Percentiles rank a stretch among this genome's conserved stretches.
phyloP scores from a whole-genome alignment of 23 red algal genomes.

The Gracilaria caudata region DNA sequence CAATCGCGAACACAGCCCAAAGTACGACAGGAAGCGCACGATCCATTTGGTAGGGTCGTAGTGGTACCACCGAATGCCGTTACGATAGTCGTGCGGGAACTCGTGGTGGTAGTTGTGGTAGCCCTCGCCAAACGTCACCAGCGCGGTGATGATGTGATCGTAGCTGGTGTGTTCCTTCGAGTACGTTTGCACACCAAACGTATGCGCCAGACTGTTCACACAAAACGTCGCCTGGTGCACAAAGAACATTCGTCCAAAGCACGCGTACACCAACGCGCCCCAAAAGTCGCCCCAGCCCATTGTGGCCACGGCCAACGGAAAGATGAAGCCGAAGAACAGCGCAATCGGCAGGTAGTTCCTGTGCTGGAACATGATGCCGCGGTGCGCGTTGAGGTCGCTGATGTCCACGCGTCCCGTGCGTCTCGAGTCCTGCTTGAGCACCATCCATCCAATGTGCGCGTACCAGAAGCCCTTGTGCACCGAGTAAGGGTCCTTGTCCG shows the following conservation, averaged over 20 bases:
- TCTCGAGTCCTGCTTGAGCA: conserved; percentile 89
- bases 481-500: conserved; percentile 90
- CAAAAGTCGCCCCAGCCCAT: conserved; percentile 92
- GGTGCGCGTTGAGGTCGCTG: conserved; percentile 86
- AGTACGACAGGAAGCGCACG: conserved; percentile 73
- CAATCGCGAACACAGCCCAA: conserved; percentile 82
- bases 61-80: conserved; percentile 98
- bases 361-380: conserved; percentile 91
- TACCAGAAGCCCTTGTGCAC: conserved; percentile 99
- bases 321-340: conserved; percentile 86
- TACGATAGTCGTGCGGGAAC: conserved; percentile 99
- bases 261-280: conserved; percentile 97
- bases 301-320: conserved; percentile 78
- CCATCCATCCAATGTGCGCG: conserved; percentile 98
- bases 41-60: conserved; percentile 99
- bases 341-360: conserved; percentile 93
- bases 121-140: conserved; percentile 98
- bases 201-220: conserved; percentile 97
- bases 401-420: conserved; percentile 93
- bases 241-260: conserved; percentile 97
- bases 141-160: conserved; percentile 92
- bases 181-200: conserved; percentile 91
- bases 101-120: conserved; percentile 99
- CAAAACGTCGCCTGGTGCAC: conserved; percentile 99
- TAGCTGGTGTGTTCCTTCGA: conserved; percentile 91